Evolutionary conservation across 345 rosid genomes (phyloP).

Genomic region (Chamaenerion angustifolium): DNA sequence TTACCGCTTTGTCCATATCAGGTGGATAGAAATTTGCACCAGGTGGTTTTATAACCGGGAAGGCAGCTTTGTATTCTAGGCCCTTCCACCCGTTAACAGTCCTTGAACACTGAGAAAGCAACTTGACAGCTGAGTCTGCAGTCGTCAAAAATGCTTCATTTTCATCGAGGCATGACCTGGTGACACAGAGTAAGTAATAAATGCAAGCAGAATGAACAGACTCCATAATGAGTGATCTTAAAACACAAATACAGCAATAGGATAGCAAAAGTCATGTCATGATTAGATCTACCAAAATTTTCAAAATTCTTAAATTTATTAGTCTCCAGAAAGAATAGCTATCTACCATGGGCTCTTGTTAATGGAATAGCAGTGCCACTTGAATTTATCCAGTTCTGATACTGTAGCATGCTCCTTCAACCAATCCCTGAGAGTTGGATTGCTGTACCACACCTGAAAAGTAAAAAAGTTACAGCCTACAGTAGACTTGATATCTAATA

Average conservation of each 20-base stretch:
- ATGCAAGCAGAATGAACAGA: not conserved
- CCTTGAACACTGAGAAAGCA: slow-evolving; percentile 56
- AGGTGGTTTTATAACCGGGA: slow-evolving; percentile 71
- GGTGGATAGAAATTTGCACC: slow-evolving; percentile 92
- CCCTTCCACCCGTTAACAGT: slow-evolving; percentile 79
- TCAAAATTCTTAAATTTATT: too few species aligned
- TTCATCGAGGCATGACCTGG: slow-evolving; percentile 91
- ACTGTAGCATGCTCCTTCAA: slow-evolving; percentile 52
- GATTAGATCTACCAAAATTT: too few species aligned
- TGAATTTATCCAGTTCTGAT: slow-evolving; percentile 53
- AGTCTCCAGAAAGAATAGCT: not conserved
- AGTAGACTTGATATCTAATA: too few species aligned
- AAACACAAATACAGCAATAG: too few species aligned
- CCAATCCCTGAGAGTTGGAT: slow-evolving; percentile 74
- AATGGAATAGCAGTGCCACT: slow-evolving; percentile 66
- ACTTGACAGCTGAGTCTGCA: slow-evolving; percentile 67
- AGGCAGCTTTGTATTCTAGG: slow-evolving; percentile 66
- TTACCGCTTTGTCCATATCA: slow-evolving; percentile 91
- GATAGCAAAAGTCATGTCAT: too few species aligned
- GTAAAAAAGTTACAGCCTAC: too few species aligned
- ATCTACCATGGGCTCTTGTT: slow-evolving; percentile 86
- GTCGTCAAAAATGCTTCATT: slow-evolving; percentile 79
- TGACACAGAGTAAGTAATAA: slow-evolving; percentile 6
- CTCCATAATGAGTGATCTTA: not conserved
- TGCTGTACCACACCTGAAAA: slow-evolving; percentile 71